Evolutionary conservation across 768 basidiomycete genomes (phyloP).

Genomic region (Pleurotus salmoneostramineus): DNA sequence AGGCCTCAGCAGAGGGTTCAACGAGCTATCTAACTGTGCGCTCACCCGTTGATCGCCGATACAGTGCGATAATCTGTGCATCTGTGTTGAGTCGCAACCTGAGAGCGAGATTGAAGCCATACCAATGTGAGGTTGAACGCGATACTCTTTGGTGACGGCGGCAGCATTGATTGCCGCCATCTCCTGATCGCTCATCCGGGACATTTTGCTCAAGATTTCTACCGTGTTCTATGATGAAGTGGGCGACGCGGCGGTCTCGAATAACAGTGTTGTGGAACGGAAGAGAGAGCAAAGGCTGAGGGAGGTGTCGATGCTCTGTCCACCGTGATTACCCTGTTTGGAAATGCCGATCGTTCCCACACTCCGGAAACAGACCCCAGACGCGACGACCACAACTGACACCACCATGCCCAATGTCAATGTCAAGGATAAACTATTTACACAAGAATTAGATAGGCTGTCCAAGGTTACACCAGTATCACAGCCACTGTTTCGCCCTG

Average conservation of each 20-base stretch:
- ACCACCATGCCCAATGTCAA: neutral
- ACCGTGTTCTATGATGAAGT: neutral
- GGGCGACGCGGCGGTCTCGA: neutral
- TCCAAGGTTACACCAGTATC: neutral
- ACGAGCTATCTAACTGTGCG: slow-evolving; percentile 9
- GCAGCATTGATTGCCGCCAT: slow-evolving; percentile 81
- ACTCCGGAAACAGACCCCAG: neutral
- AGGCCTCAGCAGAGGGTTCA: slow-evolving; percentile 2
- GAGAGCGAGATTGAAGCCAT: slow-evolving; percentile 21
- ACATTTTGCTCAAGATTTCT: slow-evolving; percentile 27
- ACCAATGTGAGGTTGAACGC: slow-evolving; percentile 88
- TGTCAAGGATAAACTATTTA: neutral
- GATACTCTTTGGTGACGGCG: slow-evolving; percentile 85
- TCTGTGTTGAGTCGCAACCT: slow-evolving; percentile 12
- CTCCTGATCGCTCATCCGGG: slow-evolving; percentile 69
- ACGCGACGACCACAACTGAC: neutral
- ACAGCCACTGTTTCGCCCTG: neutral
- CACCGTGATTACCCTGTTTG: neutral
- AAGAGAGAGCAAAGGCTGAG: neutral
- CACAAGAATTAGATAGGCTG: neutral
- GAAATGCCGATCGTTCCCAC: neutral
- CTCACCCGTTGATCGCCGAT: slow-evolving; percentile 95
- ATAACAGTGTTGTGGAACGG: neutral
- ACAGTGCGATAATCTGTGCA: slow-evolving; percentile 92
- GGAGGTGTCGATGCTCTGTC: neutral